Evolutionary conservation across 805 yeast genomes (phyloP).

Genomic region (Candida sithepensis): DNA sequence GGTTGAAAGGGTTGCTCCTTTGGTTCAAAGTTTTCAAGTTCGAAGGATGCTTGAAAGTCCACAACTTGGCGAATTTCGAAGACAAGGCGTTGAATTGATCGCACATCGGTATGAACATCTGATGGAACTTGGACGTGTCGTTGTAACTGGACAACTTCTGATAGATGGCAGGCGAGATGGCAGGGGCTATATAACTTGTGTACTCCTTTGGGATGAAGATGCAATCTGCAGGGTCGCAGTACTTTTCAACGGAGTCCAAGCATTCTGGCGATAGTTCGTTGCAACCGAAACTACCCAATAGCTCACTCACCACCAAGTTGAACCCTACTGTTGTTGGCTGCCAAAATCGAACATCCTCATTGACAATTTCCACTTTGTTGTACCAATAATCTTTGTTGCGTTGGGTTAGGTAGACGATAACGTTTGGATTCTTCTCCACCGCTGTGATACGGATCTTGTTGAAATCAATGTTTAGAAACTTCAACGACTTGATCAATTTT

Average conservation of each 20-base stretch:
- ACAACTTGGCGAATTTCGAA: slow-evolving; percentile 45
- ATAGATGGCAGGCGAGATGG: slow-evolving; percentile 53
- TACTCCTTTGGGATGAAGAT: slow-evolving; percentile 62
- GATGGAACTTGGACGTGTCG: slow-evolving; percentile 17
- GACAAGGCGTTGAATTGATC: slow-evolving; percentile 40
- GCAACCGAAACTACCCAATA: slow-evolving; percentile 89
- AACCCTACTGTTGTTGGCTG: slow-evolving; percentile 28
- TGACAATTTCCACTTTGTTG: slow-evolving; percentile 44
- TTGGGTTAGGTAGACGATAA: slow-evolving; percentile 45
- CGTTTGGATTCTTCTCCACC: slow-evolving; percentile 69
- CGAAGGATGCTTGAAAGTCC: slow-evolving; percentile 56
- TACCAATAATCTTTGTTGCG: slow-evolving; percentile 54
- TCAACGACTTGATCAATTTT: slow-evolving; percentile 41
- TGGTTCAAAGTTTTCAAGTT: neutral
- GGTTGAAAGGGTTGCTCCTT: neutral
- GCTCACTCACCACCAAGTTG: slow-evolving; percentile 71
- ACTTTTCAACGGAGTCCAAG: slow-evolving; percentile 39
- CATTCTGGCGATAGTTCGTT: slow-evolving; percentile 90
- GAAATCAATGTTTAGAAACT: slow-evolving; percentile 26
- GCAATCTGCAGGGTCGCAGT: slow-evolving; percentile 43
- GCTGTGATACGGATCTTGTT: slow-evolving; percentile 43
- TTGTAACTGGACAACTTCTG: slow-evolving; percentile 25
- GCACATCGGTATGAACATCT: slow-evolving; percentile 27
- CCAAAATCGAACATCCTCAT: slow-evolving; percentile 60
- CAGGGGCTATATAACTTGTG: slow-evolving; percentile 62